These are phyloP conservation scores for Eucalyptus globulus DNA, from an alignment of 345 rosid genomes.

Conservation along the genomic window DNA sequence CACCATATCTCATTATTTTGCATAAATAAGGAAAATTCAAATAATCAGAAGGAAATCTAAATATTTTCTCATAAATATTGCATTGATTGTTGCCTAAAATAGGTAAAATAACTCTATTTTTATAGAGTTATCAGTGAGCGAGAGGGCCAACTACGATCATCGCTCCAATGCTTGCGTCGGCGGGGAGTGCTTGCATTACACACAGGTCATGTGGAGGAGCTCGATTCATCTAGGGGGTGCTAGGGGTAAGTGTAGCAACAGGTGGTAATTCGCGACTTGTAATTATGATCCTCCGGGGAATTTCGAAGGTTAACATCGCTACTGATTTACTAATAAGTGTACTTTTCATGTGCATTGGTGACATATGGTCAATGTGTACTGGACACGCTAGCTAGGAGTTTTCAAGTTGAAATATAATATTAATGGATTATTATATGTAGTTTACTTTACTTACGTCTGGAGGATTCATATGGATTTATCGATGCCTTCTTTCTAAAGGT, in stretches of 20 bases:
- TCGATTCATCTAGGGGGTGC: constrained; percentile 55
- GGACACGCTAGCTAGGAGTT: background rate
- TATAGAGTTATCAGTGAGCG: background rate
- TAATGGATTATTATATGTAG: background rate
- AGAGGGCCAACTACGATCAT: constrained; percentile 31
- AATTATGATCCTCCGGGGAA: constrained; percentile 65
- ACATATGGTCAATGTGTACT: background rate
- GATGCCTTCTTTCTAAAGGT: background rate
- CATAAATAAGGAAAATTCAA: too few relatives aligned
- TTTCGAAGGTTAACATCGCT: constrained; percentile 23
- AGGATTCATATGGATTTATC: background rate
- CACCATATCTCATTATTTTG: too few relatives aligned
- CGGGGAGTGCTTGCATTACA: constrained; percentile 34
- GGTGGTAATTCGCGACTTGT: constrained; percentile 39
- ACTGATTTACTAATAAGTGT: background rate
- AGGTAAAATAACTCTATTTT: too few relatives aligned
- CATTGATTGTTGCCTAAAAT: too few relatives aligned
- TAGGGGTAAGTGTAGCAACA: constrained; percentile 38
- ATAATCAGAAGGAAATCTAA: too few relatives aligned
- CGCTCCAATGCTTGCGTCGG: constrained; percentile 32
- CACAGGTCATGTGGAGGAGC: constrained; percentile 59
- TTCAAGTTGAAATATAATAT: background rate
- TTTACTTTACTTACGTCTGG: background rate
- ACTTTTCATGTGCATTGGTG: background rate
- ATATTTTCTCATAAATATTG: too few relatives aligned